Conservation (phyloP, 2,329 filamentous ascomycete genomes). For the Fusarium scirpi region DNA sequence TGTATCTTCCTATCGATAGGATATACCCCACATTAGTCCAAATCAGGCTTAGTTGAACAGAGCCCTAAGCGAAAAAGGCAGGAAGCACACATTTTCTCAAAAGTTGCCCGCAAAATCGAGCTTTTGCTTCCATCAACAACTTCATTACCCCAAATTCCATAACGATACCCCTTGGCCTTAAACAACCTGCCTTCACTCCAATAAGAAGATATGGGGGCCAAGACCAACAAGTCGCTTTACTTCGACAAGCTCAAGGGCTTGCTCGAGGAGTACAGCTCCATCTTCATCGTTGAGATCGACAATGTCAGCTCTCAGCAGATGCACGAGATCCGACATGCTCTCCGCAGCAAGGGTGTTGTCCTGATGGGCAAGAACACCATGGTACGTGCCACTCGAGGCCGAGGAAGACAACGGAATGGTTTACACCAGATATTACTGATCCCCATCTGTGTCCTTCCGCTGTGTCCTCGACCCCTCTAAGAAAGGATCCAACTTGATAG, state of each 20-base stretch:
- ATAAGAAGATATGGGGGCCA: constrained; percentile 99
- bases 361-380: constrained; percentile 99
- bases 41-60: constrained; percentile 45
- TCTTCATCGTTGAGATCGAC: constrained; percentile 98
- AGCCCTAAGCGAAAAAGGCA: constrained; percentile 53
- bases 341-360: constrained; percentile 92
- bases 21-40: constrained; percentile 22
- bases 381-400: constrained; percentile 65
- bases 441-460: neutral
- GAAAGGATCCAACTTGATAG: neutral
- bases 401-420: neutral
- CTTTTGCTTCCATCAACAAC: constrained; percentile 23
- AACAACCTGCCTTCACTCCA: constrained; percentile 93
- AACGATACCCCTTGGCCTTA: constrained; percentile 77
- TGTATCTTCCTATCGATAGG: constrained; percentile 44
- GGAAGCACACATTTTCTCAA: constrained; percentile 48
- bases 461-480: neutral
- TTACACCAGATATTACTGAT: neutral
- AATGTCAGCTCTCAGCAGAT: constrained; percentile 99
- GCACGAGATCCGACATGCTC: constrained; percentile 97
- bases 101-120: constrained; percentile 20
- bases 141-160: constrained; percentile 43
- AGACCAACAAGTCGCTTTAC: constrained; percentile 94
- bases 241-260: constrained; percentile 99
- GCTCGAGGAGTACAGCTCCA: constrained; percentile 94